These are phyloP conservation scores for Aspergillus sp. DNA, from an alignment of 2,329 filamentous ascomycete genomes.

Conservation along the genomic window DNA sequence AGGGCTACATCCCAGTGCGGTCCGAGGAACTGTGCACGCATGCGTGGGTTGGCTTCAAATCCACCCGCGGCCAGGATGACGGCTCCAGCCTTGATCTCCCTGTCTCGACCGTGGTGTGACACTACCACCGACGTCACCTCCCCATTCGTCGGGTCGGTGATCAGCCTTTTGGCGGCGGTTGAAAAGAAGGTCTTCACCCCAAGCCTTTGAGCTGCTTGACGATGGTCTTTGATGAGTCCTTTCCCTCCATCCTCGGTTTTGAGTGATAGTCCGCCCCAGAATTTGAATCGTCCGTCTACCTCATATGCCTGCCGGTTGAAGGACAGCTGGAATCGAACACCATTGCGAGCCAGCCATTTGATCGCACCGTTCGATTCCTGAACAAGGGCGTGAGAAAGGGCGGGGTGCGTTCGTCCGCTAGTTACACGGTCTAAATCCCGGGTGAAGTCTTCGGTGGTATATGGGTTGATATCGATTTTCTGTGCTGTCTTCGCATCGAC, in stretches of 20 bases:
- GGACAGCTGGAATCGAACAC: constrained; percentile 55
- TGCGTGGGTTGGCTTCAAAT: constrained; percentile 57
- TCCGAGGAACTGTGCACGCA: constrained; percentile 54
- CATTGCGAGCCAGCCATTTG: constrained; percentile 53
- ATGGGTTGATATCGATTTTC: constrained; percentile 56
- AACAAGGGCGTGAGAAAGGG: constrained; percentile 47
- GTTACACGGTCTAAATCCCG: constrained; percentile 56
- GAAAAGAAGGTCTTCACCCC: constrained; percentile 46
- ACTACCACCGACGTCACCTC: constrained; percentile 17
- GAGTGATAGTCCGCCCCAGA: constrained; percentile 63
- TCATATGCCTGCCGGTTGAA: constrained; percentile 65
- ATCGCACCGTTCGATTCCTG: constrained; percentile 47
- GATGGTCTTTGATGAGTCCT: constrained; percentile 51
- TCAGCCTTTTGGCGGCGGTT: constrained; percentile 35
- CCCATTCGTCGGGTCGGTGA: constrained; percentile 13
- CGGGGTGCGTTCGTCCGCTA: constrained; percentile 48
- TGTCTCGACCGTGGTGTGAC: constrained; percentile 5
- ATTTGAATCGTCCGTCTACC: constrained; percentile 56
- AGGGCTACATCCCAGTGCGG: constrained; percentile 59
- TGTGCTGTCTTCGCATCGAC: constrained; percentile 41
- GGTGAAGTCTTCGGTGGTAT: constrained; percentile 51
- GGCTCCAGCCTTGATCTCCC: constrained; percentile 14
- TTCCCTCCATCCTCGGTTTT: constrained; percentile 58
- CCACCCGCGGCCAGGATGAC: constrained; percentile 50
- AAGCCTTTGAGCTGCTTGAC: constrained; percentile 36